These are phyloP conservation scores for Diatrype stigma DNA, from an alignment of 2,329 filamentous ascomycete genomes.

Conservation along the genomic window DNA sequence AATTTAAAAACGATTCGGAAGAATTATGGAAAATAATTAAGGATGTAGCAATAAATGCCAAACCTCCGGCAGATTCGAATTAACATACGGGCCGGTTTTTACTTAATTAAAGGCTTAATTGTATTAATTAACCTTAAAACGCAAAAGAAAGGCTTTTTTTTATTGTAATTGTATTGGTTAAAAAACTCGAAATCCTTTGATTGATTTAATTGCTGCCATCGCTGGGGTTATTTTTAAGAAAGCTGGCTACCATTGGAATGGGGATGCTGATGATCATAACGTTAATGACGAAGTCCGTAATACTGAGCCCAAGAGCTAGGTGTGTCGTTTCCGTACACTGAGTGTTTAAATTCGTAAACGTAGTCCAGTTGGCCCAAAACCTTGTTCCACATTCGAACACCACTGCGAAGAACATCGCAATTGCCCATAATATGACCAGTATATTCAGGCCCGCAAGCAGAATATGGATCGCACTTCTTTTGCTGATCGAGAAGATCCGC, in stretches of 20 bases:
- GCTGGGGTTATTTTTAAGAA: no score
- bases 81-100: no score
- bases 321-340: slow-evolving; percentile 5
- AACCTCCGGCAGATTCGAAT: no score
- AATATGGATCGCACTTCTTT: slow-evolving; percentile 1
- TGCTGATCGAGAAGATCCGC: slow-evolving; percentile 14
- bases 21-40: no score
- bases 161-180: no score
- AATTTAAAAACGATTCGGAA: no score
- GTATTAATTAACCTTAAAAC: no score
- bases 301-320: slow-evolving; percentile 8
- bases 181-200: no score
- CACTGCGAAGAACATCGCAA: slow-evolving; percentile 12
- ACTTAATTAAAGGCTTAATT: no score
- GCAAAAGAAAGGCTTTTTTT: no score
- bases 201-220: no score
- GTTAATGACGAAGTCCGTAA: slow-evolving; percentile 14
- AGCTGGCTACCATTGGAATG: slow-evolving; percentile 12
- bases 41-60: no score
- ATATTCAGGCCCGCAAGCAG: slow-evolving; percentile 7
- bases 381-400: slow-evolving; percentile 13
- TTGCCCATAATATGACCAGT: slow-evolving; percentile 3
- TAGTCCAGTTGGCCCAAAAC: slow-evolving; percentile 13
- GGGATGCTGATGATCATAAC: slow-evolving; percentile 13
- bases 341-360: slow-evolving; percentile 1